Conservation (phyloP, 1,284 basidiomycete species). For the Cutaneotrichosporon sp. region DNA sequence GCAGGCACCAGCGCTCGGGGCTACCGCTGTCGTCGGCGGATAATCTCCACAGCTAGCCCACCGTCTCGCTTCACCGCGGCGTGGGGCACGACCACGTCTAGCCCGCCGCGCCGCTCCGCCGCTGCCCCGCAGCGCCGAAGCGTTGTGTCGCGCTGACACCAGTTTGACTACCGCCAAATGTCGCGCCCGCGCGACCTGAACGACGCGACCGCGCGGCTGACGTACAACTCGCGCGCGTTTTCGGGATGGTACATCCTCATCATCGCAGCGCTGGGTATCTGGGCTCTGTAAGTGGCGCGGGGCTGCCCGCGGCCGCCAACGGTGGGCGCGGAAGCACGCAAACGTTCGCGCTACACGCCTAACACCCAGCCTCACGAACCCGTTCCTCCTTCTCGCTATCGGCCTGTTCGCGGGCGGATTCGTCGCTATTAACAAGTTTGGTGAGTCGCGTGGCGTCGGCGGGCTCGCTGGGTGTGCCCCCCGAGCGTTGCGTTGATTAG, state of each 20-base stretch:
- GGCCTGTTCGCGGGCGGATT: conserved; percentile 84
- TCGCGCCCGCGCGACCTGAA: conserved; percentile 65
- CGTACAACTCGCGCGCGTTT: conserved; percentile 84
- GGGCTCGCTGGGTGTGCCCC: neutral
- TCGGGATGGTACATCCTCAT: conserved; percentile 82
- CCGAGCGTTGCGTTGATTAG: too few relatives aligned
- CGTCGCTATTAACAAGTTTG: conserved; percentile 76
- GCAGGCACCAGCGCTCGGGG: too few relatives aligned
- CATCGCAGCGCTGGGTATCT: conserved; percentile 69
- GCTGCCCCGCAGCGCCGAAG: neutral
- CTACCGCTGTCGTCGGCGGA: too few relatives aligned
- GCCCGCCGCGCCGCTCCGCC: neutral
- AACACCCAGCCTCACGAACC: conserved; percentile 59
- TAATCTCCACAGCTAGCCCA: too few relatives aligned
- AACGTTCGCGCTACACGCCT: too few relatives aligned
- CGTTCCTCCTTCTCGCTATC: conserved; percentile 70
- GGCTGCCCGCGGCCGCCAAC: too few relatives aligned
- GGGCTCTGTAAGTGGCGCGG: conserved; percentile 77
- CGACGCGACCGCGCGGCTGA: conserved; percentile 65
- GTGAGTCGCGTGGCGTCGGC: conserved; percentile 51
- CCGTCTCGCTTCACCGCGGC: too few relatives aligned
- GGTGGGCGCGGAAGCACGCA: too few relatives aligned
- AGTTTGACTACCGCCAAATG: conserved; percentile 81
- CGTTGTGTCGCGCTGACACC: conserved; percentile 1
- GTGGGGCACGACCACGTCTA: too few relatives aligned